Base-by-base conservation (phyloP, 2,329 filamentous ascomycete species). In the Alternaria tenuissima region DNA sequence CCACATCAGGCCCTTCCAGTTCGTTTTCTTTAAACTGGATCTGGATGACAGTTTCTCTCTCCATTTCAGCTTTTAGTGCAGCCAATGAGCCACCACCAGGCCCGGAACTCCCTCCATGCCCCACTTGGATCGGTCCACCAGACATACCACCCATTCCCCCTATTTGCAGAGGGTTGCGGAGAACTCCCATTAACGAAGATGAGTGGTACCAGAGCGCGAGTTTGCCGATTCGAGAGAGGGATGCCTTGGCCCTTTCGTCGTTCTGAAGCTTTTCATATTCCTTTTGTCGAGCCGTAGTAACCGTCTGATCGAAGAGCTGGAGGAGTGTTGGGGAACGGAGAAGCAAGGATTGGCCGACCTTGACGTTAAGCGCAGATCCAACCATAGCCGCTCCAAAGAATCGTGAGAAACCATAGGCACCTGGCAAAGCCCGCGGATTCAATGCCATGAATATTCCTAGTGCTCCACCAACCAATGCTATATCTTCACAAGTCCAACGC, bases 401-500 rank as follows among this genome's bases (percentile, higher is more conserved):
- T 4, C 69, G 62, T 12, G 53, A 54, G 43, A 66, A 61, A 16
- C 70, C 70, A 20, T 41, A 52, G 18, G 43, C 62, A 14, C 65
- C 68, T 14, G 63, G 67, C 16, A 73, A 55, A 3, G 67, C 48
- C 30, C 66, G 64, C 5, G 57, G 61, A 14, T 65, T 67, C 11
- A 69, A 38, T 11, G 65, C 66, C 16, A 59, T 30, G 3, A 66
- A 59, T 6, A 64, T 44, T 14, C 65, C 67, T 18, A 66, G 48
- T 7, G 43, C 60, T 34, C 62, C 69, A 32, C 69, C 69, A 14
- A 42, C 39, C 8, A 72, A n/a, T 14, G 59, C 49, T 1, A 46
- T 41, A 38, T 72, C 70, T 36, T 71, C 67, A 8, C 47, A 9
- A 1, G 62, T 67, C 61, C 61, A 65, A 11, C 62, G 52, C n/a